phyloP scores from a whole-genome alignment of 352 stramenopile species.

The Thraustochytrium striatum region DNA sequence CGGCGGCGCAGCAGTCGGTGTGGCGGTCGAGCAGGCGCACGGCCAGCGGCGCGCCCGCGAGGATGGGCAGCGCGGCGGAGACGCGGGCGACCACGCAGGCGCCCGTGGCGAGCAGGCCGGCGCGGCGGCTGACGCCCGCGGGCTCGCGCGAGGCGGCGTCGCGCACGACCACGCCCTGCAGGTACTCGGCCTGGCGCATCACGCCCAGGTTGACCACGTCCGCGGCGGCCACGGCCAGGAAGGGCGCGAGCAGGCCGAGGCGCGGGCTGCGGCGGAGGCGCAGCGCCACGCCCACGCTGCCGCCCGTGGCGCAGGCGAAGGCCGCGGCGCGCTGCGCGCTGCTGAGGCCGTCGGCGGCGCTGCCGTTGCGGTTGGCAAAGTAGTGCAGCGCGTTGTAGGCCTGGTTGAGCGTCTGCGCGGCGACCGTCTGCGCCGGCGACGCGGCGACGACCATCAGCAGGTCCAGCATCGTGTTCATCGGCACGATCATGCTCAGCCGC shows the following conservation, averaged over 20 bases:
- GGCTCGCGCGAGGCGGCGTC: conserved; percentile 68
- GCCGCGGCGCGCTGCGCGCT: conserved; percentile 65
- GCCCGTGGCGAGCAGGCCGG: conserved; percentile 65
- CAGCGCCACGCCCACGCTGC: conserved; percentile 66
- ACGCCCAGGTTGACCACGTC: conserved; percentile 75
- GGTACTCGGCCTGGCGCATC: conserved; percentile 76
- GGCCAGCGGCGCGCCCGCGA: conserved; percentile 67
- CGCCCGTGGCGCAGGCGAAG: conserved; percentile 69
- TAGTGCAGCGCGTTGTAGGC: conserved; percentile 82
- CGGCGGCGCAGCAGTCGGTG: too few species aligned
- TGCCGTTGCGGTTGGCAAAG: conserved; percentile 77
- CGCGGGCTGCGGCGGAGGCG: conserved; percentile 52
- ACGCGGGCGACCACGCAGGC: conserved; percentile 71
- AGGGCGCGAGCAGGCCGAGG: conserved; percentile 67
- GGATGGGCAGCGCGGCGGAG: conserved; percentile 71
- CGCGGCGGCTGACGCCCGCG: conserved; percentile 69
- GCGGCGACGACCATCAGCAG: conserved; percentile 70
- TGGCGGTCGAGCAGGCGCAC: conserved; percentile 64
- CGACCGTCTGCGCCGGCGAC: conserved; percentile 64
- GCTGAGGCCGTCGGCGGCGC: conserved; percentile 66
- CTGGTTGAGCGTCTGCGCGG: conserved; percentile 76
- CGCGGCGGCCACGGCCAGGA: conserved; percentile 70
- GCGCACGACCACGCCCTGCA: conserved; percentile 71
- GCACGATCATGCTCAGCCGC: conserved; percentile 75
- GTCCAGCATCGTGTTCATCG: conserved; percentile 75